Conservation (phyloP, 192 early-diverging fungal genomes). For the Backusella luteola region DNA sequence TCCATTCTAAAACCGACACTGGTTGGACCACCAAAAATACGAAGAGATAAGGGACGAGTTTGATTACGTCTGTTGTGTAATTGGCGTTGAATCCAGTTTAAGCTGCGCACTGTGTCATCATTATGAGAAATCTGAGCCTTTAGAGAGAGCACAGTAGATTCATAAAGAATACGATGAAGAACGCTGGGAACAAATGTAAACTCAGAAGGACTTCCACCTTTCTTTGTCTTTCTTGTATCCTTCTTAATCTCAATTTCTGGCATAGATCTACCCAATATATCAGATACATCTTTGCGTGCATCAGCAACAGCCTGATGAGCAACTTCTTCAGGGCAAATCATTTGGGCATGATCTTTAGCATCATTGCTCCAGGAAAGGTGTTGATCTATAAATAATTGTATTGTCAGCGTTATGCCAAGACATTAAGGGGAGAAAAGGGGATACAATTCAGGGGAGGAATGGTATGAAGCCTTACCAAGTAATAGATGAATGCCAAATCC, state of each 20-base stretch:
- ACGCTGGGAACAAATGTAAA: constrained; percentile 18
- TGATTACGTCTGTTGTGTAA: neutral
- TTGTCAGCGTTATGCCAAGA: constrained; percentile 5
- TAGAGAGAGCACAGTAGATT: constrained; percentile 6
- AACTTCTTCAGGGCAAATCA: constrained; percentile 17
- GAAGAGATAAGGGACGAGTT: neutral
- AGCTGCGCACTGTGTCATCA: neutral
- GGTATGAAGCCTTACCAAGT: constrained; percentile 5
- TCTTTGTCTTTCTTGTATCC: neutral
- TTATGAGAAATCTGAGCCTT: constrained; percentile 5
- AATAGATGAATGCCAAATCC: constrained; percentile 22
- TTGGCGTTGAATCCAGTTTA: neutral
- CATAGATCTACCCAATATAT: constrained; percentile 8
- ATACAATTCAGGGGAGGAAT: neutral
- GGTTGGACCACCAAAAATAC: constrained; percentile 27
- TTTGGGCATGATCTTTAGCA: constrained; percentile 17
- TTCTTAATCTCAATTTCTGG: constrained; percentile 22
- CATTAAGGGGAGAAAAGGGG: constrained; percentile 6
- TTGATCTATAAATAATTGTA: constrained; percentile 22
- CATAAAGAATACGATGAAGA: constrained; percentile 30
- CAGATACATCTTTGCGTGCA: constrained; percentile 19
- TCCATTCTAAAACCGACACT: constrained; percentile 23
- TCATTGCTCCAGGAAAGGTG: constrained; percentile 20
- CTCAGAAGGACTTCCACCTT: constrained; percentile 4
- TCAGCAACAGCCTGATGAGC: constrained; percentile 20